Conservation (phyloP, 2,329 filamentous ascomycete genomes). For the Aspergillus bombycis region DNA sequence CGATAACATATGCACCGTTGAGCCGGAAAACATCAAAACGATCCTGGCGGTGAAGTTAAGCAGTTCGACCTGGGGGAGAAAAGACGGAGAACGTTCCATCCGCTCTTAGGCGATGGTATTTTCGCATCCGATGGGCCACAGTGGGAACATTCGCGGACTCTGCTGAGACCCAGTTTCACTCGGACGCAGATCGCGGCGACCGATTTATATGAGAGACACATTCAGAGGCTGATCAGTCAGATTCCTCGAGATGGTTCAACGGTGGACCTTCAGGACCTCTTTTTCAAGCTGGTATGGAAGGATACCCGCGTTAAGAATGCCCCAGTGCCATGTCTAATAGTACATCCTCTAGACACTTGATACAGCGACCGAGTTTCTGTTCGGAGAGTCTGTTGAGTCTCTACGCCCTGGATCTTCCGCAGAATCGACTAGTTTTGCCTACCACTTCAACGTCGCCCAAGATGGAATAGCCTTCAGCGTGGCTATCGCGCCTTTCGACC, state of each 20-base stretch:
- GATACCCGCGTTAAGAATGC: not conserved
- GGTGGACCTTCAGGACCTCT: constrained; percentile 39
- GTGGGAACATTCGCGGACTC: constrained; percentile 35
- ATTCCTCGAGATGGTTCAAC: constrained; percentile 23
- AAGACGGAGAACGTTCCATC: constrained; percentile 9
- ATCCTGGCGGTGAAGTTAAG: constrained; percentile 19
- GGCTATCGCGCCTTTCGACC: not conserved
- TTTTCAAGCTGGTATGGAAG: constrained; percentile 35
- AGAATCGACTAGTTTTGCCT: constrained; percentile 18
- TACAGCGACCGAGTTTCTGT: constrained; percentile 42
- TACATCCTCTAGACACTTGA: constrained; percentile 34
- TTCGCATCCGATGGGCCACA: constrained; percentile 22
- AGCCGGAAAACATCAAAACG: constrained; percentile 19
- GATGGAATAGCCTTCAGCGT: constrained; percentile 12
- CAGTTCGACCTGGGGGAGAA: constrained; percentile 12
- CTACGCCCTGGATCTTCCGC: constrained; percentile 16
- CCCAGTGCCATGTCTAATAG: not conserved
- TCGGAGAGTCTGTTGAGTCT: constrained; percentile 33
- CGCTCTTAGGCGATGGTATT: constrained; percentile 19
- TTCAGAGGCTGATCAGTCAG: constrained; percentile 36
- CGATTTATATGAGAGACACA: constrained; percentile 33
- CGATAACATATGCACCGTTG: not conserved
- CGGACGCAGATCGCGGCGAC: constrained; percentile 36
- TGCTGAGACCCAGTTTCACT: constrained; percentile 41
- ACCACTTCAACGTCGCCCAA: constrained; percentile 28